Conservation (phyloP, 768 basidiomycete genomes). For the Saitozyma sp. region DNA sequence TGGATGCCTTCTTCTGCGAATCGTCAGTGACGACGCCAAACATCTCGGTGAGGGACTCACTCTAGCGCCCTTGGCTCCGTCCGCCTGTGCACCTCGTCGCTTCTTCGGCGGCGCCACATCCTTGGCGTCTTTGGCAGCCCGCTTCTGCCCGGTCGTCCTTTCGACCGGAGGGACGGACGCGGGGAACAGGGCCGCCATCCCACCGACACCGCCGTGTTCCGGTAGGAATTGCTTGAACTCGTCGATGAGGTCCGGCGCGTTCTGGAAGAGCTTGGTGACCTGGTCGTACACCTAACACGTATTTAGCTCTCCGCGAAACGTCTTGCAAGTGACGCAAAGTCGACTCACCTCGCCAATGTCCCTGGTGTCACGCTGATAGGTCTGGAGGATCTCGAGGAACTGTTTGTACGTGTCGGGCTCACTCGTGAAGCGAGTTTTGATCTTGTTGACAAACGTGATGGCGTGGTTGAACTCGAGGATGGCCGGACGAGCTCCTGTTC, state of each 20-base stretch:
- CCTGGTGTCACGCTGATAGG: slow-evolving; percentile 60
- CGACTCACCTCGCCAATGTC: slow-evolving; percentile 60
- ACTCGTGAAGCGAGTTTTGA: slow-evolving; percentile 84
- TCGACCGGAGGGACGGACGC: slow-evolving; percentile 15
- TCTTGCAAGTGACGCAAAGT: background rate
- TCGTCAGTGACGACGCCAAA: slow-evolving; percentile 3
- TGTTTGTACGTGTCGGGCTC: slow-evolving; percentile 75
- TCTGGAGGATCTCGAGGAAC: slow-evolving; percentile 57
- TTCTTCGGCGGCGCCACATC: slow-evolving; percentile 33
- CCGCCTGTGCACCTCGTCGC: slow-evolving; percentile 25
- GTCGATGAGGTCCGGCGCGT: slow-evolving; percentile 52
- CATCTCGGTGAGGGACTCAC: slow-evolving; percentile 24
- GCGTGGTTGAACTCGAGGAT: slow-evolving; percentile 67
- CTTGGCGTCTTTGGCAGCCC: slow-evolving; percentile 27
- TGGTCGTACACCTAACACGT: slow-evolving; percentile 50
- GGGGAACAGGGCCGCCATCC: slow-evolving; percentile 32
- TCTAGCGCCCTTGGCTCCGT: slow-evolving; percentile 34
- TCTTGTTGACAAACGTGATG: slow-evolving; percentile 97
- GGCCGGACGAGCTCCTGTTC: slow-evolving; percentile 11
- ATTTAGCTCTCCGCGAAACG: slow-evolving; percentile 1
- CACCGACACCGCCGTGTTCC: slow-evolving; percentile 40
- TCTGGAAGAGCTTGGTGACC: slow-evolving; percentile 52
- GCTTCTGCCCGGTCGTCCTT: slow-evolving; percentile 18
- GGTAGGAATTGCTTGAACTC: slow-evolving; percentile 55
- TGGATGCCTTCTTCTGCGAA: slow-evolving; percentile 42